A percentile compares a stretch with the other conserved stretches of the same genome.
Conservation (phyloP, 2,329 filamentous ascomycete species). For the Immersiporthe knoxdaviesiana region DNA sequence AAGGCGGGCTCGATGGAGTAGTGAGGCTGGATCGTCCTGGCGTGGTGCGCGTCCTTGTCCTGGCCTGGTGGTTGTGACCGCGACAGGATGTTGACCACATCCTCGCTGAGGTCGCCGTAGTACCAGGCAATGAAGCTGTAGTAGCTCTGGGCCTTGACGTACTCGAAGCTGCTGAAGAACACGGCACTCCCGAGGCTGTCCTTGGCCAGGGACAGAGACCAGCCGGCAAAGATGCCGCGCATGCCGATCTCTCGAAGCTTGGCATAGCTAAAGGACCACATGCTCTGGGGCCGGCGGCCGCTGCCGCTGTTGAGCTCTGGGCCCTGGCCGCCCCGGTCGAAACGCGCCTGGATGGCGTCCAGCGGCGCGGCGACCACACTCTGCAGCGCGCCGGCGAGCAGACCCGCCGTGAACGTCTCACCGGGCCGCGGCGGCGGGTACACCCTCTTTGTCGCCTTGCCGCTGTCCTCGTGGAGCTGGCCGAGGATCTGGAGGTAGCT, state of each 20-base stretch:
- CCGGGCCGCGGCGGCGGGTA: conserved; percentile 69
- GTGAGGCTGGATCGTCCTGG: conserved; percentile 68
- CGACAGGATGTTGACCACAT: conserved; percentile 55
- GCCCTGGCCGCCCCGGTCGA: conserved; percentile 49
- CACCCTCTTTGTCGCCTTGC: conserved; percentile 58
- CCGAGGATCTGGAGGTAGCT: conserved; percentile 73
- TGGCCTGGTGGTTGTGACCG: conserved; percentile 49
- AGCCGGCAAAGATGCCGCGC: conserved; percentile 75
- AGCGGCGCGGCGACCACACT: conserved; percentile 74
- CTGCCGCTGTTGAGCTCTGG: conserved; percentile 44
- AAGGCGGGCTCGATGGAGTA: conserved; percentile 77
- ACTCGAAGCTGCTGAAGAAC: conserved; percentile 78
- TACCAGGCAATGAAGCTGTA: conserved; percentile 73
- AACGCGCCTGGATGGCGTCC: conserved; percentile 75
- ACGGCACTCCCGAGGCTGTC: conserved; percentile 70
- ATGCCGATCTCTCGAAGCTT: conserved; percentile 73
- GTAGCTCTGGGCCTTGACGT: conserved; percentile 73
- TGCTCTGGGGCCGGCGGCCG: conserved; percentile 54
- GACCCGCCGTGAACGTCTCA: conserved; percentile 70
- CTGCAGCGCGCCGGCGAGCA: conserved; percentile 70
- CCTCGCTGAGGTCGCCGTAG: conserved; percentile 62
- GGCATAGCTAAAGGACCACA: conserved; percentile 72
- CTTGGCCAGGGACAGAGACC: conserved; percentile 69
- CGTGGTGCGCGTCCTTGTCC: conserved; percentile 32
- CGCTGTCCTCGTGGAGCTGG: conserved; percentile 66